Evolutionary conservation across 768 basidiomycete genomes (phyloP).

Genomic region (Rhodocollybia butyracea): DNA sequence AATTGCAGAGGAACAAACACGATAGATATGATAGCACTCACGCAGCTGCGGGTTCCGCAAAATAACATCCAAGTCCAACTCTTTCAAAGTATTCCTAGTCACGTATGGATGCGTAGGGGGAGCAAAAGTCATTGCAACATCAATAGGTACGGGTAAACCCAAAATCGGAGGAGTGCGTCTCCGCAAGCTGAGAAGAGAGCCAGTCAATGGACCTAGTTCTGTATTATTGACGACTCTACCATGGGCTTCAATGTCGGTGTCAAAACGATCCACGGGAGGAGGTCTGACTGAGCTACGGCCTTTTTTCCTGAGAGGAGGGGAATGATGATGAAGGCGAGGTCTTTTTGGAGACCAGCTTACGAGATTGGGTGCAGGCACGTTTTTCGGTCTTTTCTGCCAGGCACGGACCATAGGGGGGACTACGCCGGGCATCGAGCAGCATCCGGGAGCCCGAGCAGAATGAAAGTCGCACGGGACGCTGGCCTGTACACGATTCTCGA

Average conservation of each 20-base stretch:
- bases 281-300: conserved; percentile 19
- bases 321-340: conserved; percentile 9
- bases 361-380: conserved; percentile 19
- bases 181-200: conserved; percentile 36
- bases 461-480: too few species aligned
- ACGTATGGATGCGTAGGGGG: conserved; percentile 74
- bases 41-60: conserved; percentile 89
- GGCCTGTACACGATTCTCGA: too few species aligned
- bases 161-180: conserved; percentile 27
- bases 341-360: conserved; percentile 2
- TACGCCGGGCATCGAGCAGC: too few species aligned
- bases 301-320: conserved; percentile 13
- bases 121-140: conserved; percentile 50
- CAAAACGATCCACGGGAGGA: conserved; percentile 29
- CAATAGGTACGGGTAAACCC: conserved; percentile 31
- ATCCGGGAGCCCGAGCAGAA: too few species aligned
- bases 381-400: too few species aligned
- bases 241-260: conserved; percentile 44
- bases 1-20: conserved; percentile 15
- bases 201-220: conserved; percentile 42
- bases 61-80: conserved; percentile 83
- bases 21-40: conserved; percentile 39
- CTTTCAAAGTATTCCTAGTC: conserved; percentile 78
- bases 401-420: too few species aligned
- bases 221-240: conserved; percentile 38